Percentiles rank a stretch among this genome's conserved stretches.
phyloP scores from a whole-genome alignment of 2,329 filamentous ascomycete species.

The Penicillium sp. region DNA sequence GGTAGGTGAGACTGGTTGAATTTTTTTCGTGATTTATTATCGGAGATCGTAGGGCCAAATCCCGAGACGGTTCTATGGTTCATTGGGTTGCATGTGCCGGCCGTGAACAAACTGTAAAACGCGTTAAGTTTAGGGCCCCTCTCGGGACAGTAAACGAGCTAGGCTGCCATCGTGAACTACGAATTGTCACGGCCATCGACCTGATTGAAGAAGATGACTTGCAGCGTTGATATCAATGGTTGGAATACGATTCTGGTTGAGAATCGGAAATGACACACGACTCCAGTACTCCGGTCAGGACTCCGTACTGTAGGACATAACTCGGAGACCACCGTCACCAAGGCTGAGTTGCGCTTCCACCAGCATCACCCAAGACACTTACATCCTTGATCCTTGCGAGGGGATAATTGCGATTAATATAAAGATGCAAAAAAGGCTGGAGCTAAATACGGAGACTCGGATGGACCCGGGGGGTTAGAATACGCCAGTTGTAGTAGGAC shows the following conservation, averaged over 20 bases:
- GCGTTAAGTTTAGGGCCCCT: background rate
- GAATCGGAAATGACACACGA: background rate
- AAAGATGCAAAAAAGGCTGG: slow-evolving; percentile 18
- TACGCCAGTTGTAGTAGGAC: background rate
- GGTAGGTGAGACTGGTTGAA: background rate
- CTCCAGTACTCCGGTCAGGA: background rate
- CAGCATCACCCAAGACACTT: background rate
- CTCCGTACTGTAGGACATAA: background rate
- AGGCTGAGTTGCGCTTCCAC: background rate
- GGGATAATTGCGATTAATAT: slow-evolving; percentile 15
- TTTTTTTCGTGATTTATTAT: background rate
- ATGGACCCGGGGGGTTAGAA: slow-evolving; percentile 15
- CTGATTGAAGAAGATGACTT: background rate
- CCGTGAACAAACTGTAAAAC: slow-evolving; percentile 2
- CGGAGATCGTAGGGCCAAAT: slow-evolving; percentile 6
- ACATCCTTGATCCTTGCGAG: background rate
- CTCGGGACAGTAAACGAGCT: background rate
- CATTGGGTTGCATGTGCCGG: slow-evolving; percentile 15
- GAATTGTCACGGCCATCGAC: background rate
- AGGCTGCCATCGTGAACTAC: background rate
- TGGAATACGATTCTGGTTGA: background rate
- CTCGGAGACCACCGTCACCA: background rate
- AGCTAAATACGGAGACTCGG: slow-evolving; percentile 10
- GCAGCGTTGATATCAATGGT: background rate
- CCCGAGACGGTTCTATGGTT: slow-evolving; percentile 10